Percentiles rank a stretch among this genome's conserved stretches.
These are phyloP conservation scores for Phytopythium helicoides DNA, from an alignment of 352 stramenopile species.

Conservation along the genomic window DNA sequence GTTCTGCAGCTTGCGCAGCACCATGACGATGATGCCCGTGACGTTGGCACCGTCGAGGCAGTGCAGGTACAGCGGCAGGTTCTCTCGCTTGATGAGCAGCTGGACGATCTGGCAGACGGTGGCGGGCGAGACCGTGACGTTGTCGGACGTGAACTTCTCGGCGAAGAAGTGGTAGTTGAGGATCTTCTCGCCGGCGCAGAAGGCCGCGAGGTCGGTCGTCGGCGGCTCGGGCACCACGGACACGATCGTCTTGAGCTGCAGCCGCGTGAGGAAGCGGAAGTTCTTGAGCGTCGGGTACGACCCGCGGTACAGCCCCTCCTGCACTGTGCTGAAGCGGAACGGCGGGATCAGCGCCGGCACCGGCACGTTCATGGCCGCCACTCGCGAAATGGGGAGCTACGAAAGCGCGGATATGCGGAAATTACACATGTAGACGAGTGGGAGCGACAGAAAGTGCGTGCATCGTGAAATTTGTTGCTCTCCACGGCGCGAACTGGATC, in stretches of 20 bases:
- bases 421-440: too few species aligned
- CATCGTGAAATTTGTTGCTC: too few species aligned
- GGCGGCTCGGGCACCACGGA: slow-evolving; percentile 80
- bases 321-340: slow-evolving; percentile 85
- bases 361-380: slow-evolving; percentile 51
- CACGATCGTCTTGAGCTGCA: slow-evolving; percentile 75
- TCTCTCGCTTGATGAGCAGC: slow-evolving; percentile 71
- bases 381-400: too few species aligned
- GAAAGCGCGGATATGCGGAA: too few species aligned
- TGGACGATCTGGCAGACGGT: slow-evolving; percentile 77
- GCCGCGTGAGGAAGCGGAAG: slow-evolving; percentile 74
- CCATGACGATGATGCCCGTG: slow-evolving; percentile 86
- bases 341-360: slow-evolving; percentile 78
- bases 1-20: slow-evolving; percentile 85
- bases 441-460: too few species aligned
- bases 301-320: slow-evolving; percentile 78
- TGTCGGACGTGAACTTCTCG: slow-evolving; percentile 88
- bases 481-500: too few species aligned
- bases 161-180: slow-evolving; percentile 75
- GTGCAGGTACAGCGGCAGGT: slow-evolving; percentile 83
- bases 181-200: slow-evolving; percentile 72
- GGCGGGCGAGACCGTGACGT: slow-evolving; percentile 77
- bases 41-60: slow-evolving; percentile 88
- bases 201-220: slow-evolving; percentile 71
- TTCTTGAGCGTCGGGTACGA: slow-evolving; percentile 87